Conservation (phyloP, 352 stramenopile genomes). For the Globisporangium solare region DNA sequence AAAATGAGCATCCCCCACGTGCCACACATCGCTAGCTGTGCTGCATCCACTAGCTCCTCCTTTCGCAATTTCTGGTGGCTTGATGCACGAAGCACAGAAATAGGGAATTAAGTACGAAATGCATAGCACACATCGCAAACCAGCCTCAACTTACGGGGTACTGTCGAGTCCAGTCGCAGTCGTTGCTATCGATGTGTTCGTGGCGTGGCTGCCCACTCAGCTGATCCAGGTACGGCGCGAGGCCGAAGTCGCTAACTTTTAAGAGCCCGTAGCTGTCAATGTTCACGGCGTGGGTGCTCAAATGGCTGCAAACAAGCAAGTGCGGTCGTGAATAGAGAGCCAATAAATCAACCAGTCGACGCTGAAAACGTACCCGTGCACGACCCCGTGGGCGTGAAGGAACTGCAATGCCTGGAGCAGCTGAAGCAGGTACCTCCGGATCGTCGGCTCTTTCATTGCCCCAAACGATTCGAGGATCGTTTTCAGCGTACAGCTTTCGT, state of each 20-base stretch:
- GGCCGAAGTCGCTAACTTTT: constrained; percentile 50
- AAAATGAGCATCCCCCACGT: constrained; percentile 45
- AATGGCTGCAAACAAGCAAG: constrained; percentile 17
- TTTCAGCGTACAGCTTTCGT: constrained; percentile 39
- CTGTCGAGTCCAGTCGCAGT: constrained; percentile 19
- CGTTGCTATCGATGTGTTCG: not conserved
- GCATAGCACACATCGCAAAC: not conserved
- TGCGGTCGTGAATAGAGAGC: not conserved
- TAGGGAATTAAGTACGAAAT: not conserved
- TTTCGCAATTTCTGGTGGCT: constrained; percentile 26
- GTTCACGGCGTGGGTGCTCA: constrained; percentile 41
- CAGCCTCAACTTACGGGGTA: constrained; percentile 13
- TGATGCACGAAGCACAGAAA: not conserved
- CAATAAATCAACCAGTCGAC: not conserved
- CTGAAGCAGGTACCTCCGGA: constrained; percentile 62
- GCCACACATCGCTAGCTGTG: constrained; percentile 53
- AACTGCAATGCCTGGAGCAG: constrained; percentile 44
- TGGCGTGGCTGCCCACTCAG: not conserved
- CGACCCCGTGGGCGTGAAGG: constrained; percentile 39
- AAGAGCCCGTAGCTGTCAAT: constrained; percentile 60
- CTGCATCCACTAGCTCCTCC: constrained; percentile 8
- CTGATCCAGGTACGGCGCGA: constrained; percentile 16
- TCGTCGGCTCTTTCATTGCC: constrained; percentile 65
- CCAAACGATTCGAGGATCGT: constrained; percentile 70
- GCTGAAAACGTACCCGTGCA: constrained; percentile 35